These are phyloP conservation scores for Pseudogymnoascus sp. DNA, from an alignment of 2,329 filamentous ascomycete species.

Conservation along the genomic window DNA sequence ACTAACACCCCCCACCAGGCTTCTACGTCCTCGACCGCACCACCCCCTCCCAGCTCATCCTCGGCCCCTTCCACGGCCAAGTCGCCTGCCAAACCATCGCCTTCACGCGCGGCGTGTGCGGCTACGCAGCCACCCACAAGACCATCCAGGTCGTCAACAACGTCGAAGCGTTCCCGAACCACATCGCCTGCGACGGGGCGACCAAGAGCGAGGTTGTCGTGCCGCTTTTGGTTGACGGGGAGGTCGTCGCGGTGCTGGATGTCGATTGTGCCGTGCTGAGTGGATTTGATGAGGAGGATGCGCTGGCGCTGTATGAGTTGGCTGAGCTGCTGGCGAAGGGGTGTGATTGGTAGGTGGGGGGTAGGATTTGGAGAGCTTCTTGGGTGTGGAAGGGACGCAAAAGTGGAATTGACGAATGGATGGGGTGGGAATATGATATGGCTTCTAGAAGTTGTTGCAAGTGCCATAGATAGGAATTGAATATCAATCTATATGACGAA, in stretches of 20 bases:
- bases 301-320: slow-evolving; percentile 57
- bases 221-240: slow-evolving; percentile 43
- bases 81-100: slow-evolving; percentile 71
- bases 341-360: slow-evolving; percentile 53
- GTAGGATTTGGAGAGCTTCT: neutral
- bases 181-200: slow-evolving; percentile 73
- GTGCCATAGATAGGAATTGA: neutral
- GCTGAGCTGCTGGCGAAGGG: slow-evolving; percentile 50
- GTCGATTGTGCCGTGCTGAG: slow-evolving; percentile 62
- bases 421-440: neutral
- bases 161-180: slow-evolving; percentile 68
- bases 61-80: slow-evolving; percentile 75
- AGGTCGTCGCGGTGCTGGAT: slow-evolving; percentile 67
- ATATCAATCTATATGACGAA: neutral
- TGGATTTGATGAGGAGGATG: slow-evolving; percentile 65
- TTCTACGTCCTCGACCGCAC: slow-evolving; percentile 62
- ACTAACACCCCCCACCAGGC: slow-evolving; percentile 37
- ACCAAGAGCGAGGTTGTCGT: slow-evolving; percentile 78
- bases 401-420: neutral
- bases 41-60: slow-evolving; percentile 49
- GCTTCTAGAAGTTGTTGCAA: neutral
- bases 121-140: slow-evolving; percentile 53
- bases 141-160: slow-evolving; percentile 61
- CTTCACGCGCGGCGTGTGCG: slow-evolving; percentile 70
- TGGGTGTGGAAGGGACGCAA: neutral